Percentiles rank a stretch among this genome's conserved stretches.
These are phyloP conservation scores for Vigna angularis DNA, from an alignment of 306 rosid genomes.

Conservation along the genomic window DNA sequence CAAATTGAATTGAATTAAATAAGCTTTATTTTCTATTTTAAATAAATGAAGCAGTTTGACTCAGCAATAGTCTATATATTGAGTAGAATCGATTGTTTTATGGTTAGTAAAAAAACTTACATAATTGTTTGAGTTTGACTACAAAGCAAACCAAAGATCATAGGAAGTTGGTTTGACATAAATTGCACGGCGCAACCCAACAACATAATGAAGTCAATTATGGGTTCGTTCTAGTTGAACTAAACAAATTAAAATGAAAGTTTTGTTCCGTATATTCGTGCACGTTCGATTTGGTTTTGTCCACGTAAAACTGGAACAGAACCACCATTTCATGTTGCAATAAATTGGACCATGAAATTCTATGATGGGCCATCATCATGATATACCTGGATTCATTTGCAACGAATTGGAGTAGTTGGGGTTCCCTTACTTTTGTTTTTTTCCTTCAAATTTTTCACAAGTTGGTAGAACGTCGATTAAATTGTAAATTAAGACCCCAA, in stretches of 20 bases:
- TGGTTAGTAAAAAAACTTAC: too few species aligned
- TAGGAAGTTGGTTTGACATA: background rate
- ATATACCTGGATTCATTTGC: background rate
- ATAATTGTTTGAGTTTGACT: background rate
- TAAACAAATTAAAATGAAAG: background rate
- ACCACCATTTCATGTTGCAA: background rate
- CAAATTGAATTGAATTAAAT: too few species aligned
- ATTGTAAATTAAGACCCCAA: background rate
- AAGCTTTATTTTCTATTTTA: too few species aligned
- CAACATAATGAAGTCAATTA: background rate
- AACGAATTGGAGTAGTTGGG: background rate
- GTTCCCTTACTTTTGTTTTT: background rate
- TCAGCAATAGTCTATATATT: too few species aligned
- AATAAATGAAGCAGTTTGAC: too few species aligned
- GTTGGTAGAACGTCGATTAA: background rate
- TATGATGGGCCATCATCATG: background rate
- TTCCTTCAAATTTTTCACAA: background rate
- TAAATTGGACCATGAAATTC: background rate
- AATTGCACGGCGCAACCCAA: constrained; percentile 10
- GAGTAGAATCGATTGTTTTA: too few species aligned
- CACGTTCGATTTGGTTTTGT: background rate
- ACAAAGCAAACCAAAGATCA: background rate
- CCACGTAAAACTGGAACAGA: background rate
- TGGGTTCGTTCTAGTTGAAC: background rate
- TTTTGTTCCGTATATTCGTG: background rate